Conservation (phyloP, 441 rosid species). For the Gossypium armourianum region DNA sequence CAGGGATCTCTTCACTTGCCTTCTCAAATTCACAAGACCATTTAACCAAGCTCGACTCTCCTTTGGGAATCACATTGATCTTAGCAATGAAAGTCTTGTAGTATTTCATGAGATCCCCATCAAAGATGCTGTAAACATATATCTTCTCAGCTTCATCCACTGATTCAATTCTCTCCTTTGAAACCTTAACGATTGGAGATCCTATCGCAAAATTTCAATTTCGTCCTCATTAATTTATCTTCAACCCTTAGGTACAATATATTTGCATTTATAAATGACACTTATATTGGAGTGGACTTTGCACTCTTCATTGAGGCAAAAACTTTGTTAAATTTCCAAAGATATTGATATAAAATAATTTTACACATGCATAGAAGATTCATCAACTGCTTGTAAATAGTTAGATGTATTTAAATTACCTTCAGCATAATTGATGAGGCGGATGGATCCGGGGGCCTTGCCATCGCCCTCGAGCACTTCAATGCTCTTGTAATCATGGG, state of each 20-base stretch:
- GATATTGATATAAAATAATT: background rate
- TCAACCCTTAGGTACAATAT: background rate
- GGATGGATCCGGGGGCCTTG: constrained; percentile 60
- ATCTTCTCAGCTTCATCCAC: constrained; percentile 49
- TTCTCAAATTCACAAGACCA: constrained; percentile 72
- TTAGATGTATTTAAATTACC: constrained; percentile 21
- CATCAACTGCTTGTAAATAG: background rate
- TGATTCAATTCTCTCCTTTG: constrained; percentile 58
- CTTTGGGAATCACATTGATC: constrained; percentile 44
- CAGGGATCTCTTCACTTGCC: constrained; percentile 52
- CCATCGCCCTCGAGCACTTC: constrained; percentile 74
- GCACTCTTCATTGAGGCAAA: background rate
- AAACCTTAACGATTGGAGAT: constrained; percentile 50
- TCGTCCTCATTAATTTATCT: too few species aligned
- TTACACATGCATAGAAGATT: background rate
- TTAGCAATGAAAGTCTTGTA: constrained; percentile 58
- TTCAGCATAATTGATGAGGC: constrained; percentile 53
- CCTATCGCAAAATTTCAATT: constrained; percentile 24
- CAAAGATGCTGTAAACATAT: constrained; percentile 48
- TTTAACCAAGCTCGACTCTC: constrained; percentile 49
- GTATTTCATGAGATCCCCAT: constrained; percentile 62
- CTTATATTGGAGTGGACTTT: background rate
- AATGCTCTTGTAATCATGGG: constrained; percentile 67
- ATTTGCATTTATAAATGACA: background rate
- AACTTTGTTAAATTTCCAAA: background rate